Percentiles rank a stretch among this genome's conserved stretches.
Conservation (phyloP, 306 rosid genomes). For the Rosa rugosa region DNA sequence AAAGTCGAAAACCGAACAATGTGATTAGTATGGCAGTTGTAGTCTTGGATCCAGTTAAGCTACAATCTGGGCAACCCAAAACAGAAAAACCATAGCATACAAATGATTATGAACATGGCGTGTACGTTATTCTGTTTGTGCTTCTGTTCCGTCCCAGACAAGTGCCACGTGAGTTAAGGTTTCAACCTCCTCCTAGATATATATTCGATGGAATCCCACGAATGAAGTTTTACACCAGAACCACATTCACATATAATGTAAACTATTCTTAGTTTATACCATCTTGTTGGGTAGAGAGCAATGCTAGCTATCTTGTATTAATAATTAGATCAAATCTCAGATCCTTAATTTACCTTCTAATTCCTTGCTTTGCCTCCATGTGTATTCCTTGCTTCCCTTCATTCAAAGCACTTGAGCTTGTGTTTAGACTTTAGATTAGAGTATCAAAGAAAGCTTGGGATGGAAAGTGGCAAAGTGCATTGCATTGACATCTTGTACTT, state of each 20-base stretch:
- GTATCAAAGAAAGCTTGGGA: not conserved
- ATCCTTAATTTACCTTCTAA: not conserved
- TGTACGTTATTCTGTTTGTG: constrained; percentile 1
- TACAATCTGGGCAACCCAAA: not conserved
- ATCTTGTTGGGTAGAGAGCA: constrained; percentile 1
- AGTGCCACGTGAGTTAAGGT: constrained; percentile 22
- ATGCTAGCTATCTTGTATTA: not conserved
- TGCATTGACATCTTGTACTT: constrained; percentile 12
- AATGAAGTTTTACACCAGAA: not conserved
- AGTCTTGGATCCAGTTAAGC: not conserved
- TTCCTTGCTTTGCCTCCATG: constrained; percentile 7
- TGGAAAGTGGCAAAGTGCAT: not conserved
- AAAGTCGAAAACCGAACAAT: not conserved
- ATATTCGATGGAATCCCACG: constrained; percentile 15
- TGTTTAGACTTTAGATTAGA: not conserved
- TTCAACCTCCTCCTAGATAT: not conserved
- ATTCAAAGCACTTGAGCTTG: not conserved
- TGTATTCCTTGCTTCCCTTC: not conserved
- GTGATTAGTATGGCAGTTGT: not conserved
- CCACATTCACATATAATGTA: constrained; percentile 10
- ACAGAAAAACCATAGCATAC: not conserved
- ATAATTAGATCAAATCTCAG: constrained; percentile 4
- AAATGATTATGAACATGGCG: constrained; percentile 9
- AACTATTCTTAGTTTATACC: not conserved
- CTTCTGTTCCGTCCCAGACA: constrained; percentile 12